Percentiles rank a stretch among this genome's conserved stretches.
Evolutionary conservation across 495 filamentous ascomycete genomes (phyloP).

Genomic region (Aspergillus nidulans): DNA sequence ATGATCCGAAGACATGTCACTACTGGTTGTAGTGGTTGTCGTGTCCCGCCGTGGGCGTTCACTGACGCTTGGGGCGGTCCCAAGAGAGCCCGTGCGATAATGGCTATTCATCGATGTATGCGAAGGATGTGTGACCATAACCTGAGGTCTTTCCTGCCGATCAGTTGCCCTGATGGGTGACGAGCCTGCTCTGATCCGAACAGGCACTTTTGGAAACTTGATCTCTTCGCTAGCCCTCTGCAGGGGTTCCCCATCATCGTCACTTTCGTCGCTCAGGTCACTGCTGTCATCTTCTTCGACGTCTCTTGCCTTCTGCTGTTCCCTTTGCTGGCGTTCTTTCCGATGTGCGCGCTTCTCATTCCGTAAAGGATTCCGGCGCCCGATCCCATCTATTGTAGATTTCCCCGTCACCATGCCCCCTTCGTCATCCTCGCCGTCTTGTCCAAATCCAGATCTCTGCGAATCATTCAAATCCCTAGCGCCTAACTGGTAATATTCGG

Average conservation of each 20-base stretch:
- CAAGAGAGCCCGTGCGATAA: conserved; percentile 68
- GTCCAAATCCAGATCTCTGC: conserved; percentile 35
- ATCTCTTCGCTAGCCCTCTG: conserved; percentile 68
- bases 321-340: conserved; percentile 41
- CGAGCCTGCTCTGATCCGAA: conserved; percentile 80
- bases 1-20: conserved; percentile 88
- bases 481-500: conserved; percentile 69
- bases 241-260: conserved; percentile 69
- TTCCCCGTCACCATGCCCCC: conserved; percentile 76
- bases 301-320: conserved; percentile 64
- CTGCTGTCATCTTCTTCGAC: conserved; percentile 96
- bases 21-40: conserved; percentile 85
- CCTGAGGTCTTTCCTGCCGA: conserved; percentile 47
- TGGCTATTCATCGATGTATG: conserved; percentile 44
- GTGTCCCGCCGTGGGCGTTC: conserved; percentile 77
- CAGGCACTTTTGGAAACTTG: conserved; percentile 90
- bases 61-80: conserved; percentile 62
- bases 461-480: conserved; percentile 31
- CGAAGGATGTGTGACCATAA: conserved; percentile 53
- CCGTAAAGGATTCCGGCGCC: conserved; percentile 54
- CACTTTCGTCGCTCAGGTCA: conserved; percentile 92
- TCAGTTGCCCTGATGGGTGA: conserved; percentile 69
- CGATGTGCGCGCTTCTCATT: conserved; percentile 43
- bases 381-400: conserved; percentile 68
- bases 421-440: conserved; percentile 76